Conservation (phyloP, 345 rosid species). For the Gossypium herbaceum region DNA sequence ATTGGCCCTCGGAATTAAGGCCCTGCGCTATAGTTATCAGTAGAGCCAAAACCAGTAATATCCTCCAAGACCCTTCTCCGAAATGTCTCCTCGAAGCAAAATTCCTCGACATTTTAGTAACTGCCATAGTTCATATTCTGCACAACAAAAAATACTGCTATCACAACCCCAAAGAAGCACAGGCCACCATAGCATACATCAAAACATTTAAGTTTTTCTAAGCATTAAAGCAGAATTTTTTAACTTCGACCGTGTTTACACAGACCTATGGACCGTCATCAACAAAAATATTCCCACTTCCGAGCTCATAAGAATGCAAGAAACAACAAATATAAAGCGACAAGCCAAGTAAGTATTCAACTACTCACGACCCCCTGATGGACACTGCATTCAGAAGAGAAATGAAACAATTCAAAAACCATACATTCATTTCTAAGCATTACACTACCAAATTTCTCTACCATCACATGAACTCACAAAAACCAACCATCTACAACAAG, state of each 20-base stretch:
- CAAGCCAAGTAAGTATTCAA: not conserved
- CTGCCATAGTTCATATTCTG: slow-evolving; percentile 24
- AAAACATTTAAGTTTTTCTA: not conserved
- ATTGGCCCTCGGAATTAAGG: slow-evolving; percentile 65
- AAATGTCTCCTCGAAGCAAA: slow-evolving; percentile 20
- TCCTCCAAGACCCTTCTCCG: slow-evolving; percentile 30
- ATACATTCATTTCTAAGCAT: not conserved
- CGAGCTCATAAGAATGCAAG: not conserved
- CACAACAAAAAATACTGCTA: not conserved
- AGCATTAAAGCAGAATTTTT: not conserved
- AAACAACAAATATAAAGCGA: not conserved
- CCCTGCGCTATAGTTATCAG: slow-evolving; percentile 43
- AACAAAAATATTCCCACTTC: not conserved
- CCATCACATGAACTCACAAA: not conserved
- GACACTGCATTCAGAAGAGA: not conserved
- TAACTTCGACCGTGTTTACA: no score
- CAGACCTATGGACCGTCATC: not conserved
- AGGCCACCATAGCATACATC: not conserved
- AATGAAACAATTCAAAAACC: not conserved
- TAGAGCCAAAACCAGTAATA: slow-evolving; percentile 34
- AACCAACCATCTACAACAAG: not conserved
- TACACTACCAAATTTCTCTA: not conserved
- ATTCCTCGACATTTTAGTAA: slow-evolving; percentile 22
- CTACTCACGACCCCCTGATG: not conserved
- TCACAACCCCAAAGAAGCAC: slow-evolving; percentile 10